Percentiles rank a stretch among this genome's conserved stretches.
phyloP scores from a whole-genome alignment of 2,329 filamentous ascomycete genomes.

The Aspergillus awamori region DNA sequence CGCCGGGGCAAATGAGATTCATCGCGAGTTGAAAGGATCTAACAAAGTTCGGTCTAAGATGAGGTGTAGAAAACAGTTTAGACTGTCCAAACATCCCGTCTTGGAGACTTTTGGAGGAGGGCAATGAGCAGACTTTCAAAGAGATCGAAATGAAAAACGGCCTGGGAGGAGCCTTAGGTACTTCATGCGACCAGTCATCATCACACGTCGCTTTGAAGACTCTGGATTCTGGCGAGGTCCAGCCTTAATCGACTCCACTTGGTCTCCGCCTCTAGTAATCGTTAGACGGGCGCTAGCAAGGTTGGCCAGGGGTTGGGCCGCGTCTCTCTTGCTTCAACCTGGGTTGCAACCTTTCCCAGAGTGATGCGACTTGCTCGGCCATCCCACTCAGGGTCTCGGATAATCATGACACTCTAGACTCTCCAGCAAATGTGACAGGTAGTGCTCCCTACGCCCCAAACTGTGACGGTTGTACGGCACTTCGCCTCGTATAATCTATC shows the following conservation, averaged over 20 bases:
- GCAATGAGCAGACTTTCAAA: constrained; percentile 7
- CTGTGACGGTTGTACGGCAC: constrained; percentile 3
- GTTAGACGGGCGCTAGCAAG: constrained; percentile 25
- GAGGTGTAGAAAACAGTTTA: constrained; percentile 5
- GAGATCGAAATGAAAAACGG: constrained; percentile 9
- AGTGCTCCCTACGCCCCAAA: background rate
- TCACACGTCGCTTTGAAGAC: constrained; percentile 15
- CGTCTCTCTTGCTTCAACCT: constrained; percentile 14
- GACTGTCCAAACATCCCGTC: background rate
- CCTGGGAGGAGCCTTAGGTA: constrained; percentile 6
- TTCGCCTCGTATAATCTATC: background rate
- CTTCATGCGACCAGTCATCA: constrained; percentile 11
- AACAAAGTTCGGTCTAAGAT: constrained; percentile 13
- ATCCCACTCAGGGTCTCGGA: constrained; percentile 13
- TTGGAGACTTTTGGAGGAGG: background rate
- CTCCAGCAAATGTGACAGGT: constrained; percentile 8
- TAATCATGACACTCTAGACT: background rate
- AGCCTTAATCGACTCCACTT: constrained; percentile 29
- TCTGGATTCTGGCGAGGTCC: constrained; percentile 14
- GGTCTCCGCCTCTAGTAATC: constrained; percentile 27
- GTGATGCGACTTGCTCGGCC: background rate
- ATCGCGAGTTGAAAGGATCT: background rate
- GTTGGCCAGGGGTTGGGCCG: constrained; percentile 27
- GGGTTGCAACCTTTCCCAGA: constrained; percentile 5
- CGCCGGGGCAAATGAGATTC: background rate